Base-by-base conservation (phyloP, 1,139 yeast species). In the Nakaseomyces nivariensis region DNA sequence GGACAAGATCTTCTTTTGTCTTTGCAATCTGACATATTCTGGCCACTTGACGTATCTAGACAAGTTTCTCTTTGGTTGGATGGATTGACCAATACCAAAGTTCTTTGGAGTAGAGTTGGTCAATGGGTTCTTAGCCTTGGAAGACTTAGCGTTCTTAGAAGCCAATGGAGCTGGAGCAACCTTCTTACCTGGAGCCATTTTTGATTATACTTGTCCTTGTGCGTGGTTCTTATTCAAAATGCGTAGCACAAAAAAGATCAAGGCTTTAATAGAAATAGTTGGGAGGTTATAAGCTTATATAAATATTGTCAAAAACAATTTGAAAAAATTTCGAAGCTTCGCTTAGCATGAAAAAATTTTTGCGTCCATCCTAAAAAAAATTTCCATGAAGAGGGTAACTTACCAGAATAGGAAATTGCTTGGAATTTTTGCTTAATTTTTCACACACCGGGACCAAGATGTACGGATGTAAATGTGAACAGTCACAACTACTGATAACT, bases 31-130 rank as follows among this genome's bases (percentile, higher is more conserved):
- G 65, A 90, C 95, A 74, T 89, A 89, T 76, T 85, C 94, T 72
- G 97, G 97, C 97, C 97, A 90, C 77, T 85, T 90, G 70, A 90
- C 97, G 73, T 85, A 89, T 76, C 97, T 87, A 60, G 94, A 77
- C 70, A 90, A 82, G 86, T 90, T 85, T 78, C 94, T 84, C 81
- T 84, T 87, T 77, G 96, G 96, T 75, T 90, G 97, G 63, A 89
- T 69, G 61, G 82, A 76, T 79, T 88, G 97, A 69, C 98, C 98
- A 68, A 92, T 84, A 76, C 97, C 97, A 69, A 85, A 90, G 79
- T 82, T 85, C 77, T 85, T 85, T 74, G 97, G 95, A 59, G 89
- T 79, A 60, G 95, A 74, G 72, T 85, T 94, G 66, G 84, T 72
- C 73, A 88, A 77, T 66, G 95, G 95, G 81, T 85, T 85, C 70